phyloP scores from a whole-genome alignment of 2,329 filamentous ascomycete species.

The Cercospora nicotianae region DNA sequence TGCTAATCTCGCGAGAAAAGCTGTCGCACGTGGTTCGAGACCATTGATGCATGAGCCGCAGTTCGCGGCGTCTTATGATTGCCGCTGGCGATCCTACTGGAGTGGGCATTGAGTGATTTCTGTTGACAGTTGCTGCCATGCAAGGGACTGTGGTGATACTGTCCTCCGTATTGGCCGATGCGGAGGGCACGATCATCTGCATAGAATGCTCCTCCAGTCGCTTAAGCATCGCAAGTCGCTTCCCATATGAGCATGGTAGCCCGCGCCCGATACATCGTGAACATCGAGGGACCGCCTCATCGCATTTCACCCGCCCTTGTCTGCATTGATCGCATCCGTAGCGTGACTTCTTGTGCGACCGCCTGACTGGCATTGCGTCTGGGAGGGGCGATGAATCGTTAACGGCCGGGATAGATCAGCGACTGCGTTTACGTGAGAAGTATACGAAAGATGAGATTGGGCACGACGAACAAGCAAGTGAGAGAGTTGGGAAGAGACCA shows the following conservation, averaged over 20 bases:
- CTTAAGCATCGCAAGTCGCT: background rate
- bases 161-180: background rate
- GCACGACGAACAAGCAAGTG: background rate
- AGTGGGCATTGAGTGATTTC: background rate
- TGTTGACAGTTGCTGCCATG: background rate
- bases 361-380: background rate
- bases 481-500: background rate
- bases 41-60: background rate
- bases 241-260: background rate
- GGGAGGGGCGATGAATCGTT: background rate
- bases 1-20: background rate
- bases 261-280: background rate
- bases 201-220: background rate
- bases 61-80: background rate
- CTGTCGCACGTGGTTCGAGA: background rate
- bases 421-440: background rate
- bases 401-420: background rate
- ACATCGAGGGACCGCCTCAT: background rate
- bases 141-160: background rate
- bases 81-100: background rate
- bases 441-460: background rate
- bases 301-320: background rate
- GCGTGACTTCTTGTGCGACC: background rate
- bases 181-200: background rate
- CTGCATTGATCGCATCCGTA: background rate